These are phyloP conservation scores for Rhizopogon rudus DNA, from an alignment of 768 basidiomycete species.

Conservation along the genomic window DNA sequence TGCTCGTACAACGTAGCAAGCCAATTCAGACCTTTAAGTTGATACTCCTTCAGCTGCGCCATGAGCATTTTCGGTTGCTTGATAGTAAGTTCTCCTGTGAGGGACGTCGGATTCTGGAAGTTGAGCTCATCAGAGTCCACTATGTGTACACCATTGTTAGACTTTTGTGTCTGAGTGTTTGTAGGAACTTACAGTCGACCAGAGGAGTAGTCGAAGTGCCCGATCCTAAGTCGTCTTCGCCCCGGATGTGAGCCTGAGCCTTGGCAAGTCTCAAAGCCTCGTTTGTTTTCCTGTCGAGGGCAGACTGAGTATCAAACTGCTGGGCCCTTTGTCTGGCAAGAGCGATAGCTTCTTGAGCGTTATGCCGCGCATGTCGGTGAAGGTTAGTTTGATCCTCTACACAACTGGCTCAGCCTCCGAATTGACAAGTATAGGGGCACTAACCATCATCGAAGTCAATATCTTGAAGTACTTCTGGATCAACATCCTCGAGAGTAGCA, in stretches of 20 bases:
- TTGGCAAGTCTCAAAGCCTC: conserved; percentile 71
- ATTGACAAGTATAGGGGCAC: conserved; percentile 16
- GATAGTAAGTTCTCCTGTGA: conserved; percentile 80
- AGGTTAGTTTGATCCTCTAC: conserved; percentile 87
- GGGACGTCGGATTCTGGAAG: conserved; percentile 96
- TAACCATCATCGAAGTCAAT: conserved; percentile 91
- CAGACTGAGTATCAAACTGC: conserved; percentile 82
- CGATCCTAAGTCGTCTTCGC: conserved; percentile 38
- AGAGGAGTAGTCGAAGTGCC: conserved; percentile 39
- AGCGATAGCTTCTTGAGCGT: conserved; percentile 85
- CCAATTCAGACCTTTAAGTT: conserved; percentile 98
- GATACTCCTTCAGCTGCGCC: conserved; percentile 97
- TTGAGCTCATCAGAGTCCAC: conserved; percentile 97
- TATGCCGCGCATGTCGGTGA: conserved; percentile 76
- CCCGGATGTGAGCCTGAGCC: conserved; percentile 38
- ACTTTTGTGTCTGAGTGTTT: neutral
- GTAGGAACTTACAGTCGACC: conserved; percentile 59
- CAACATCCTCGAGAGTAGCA: conserved; percentile 52
- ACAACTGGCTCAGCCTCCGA: conserved; percentile 1
- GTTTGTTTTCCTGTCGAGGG: conserved; percentile 74
- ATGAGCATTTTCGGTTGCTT: conserved; percentile 94
- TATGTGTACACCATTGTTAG: conserved; percentile 23
- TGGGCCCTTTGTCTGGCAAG: conserved; percentile 75
- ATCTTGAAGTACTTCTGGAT: conserved; percentile 51
- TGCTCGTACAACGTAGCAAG: conserved; percentile 96